Base-by-base conservation (phyloP, 148 eudicot genomes). In the Fagopyrum homotropicum region DNA sequence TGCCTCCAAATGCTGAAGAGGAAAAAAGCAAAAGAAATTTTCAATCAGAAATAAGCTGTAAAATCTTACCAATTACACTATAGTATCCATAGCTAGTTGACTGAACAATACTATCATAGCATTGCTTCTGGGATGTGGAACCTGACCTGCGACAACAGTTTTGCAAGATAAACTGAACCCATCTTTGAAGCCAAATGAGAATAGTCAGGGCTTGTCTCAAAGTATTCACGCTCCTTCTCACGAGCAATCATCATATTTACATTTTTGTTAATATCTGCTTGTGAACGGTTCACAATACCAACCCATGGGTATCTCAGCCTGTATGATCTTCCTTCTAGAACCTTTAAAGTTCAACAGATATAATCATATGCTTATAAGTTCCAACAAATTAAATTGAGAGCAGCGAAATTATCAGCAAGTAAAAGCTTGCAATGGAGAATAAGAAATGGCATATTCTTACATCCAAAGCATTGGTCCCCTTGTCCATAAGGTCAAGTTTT, bases 231-330 rank as follows among this genome's bases (percentile, higher is more conserved):
- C 79, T 96, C 99, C 85, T 92, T 96, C 63, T 85, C 83, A 72
- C 99, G 97, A 79, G 99, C 98, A 77, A 77, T 49, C 79, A 85
- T 73, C 93, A 96, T 96, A 87, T 96, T 86, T 64, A 96, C 97
- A 82, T 88, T 90, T 82, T 92, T 96, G 87, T 96, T 96, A 78
- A 96, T 96, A 79, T 96, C 99, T 45, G 99, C 98, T 87, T 96
- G 99, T 75, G 99, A 96, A 77, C 99, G 96, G 75, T 96, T 96
- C 83, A 96, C 99, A 60, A 96, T 83, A 77, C 99, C 99, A 82
- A 92, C 99, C 99, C 99, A 96, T 22, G 99, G 99, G 90, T 96
- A 97, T 76, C 84, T 89, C 73, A 96, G 91, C 80, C 90, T 88
- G 85, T 96, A 96, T 54, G 98, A 75, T 86, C 98, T 89, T 77